Percentiles rank a stretch among this genome's conserved stretches.
Evolutionary conservation across 2,329 filamentous ascomycete genomes (phyloP).

Genomic region (Ceratocystis huliohia): DNA sequence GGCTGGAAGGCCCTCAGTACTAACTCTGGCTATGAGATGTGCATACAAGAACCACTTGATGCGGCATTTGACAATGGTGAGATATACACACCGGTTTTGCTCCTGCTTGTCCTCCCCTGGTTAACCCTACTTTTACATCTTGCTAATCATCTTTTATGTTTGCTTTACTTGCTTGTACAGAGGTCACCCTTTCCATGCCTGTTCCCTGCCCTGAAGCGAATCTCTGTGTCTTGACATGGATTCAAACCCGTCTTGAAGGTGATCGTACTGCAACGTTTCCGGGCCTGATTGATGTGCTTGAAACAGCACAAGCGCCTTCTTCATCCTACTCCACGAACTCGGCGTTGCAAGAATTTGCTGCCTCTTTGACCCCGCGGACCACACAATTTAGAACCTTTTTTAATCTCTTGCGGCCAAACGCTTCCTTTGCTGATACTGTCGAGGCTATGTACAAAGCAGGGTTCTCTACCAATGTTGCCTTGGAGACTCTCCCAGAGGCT

Average conservation of each 20-base stretch:
- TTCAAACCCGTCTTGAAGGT: conserved; percentile 36
- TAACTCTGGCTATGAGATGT: conserved; percentile 35
- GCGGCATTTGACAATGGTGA: conserved; percentile 31
- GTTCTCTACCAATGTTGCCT: conserved; percentile 45
- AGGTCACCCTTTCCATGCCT: conserved; percentile 25
- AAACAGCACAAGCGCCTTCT: conserved; percentile 2
- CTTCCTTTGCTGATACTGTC: conserved; percentile 49
- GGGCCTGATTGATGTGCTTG: conserved; percentile 33
- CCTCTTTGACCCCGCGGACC: conserved; percentile 49
- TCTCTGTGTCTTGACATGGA: conserved; percentile 40
- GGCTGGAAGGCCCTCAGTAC: conserved; percentile 47
- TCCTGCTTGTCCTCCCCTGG: background rate
- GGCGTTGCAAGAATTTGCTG: conserved; percentile 16
- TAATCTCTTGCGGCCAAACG: conserved; percentile 39
- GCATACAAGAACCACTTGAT: conserved; percentile 38
- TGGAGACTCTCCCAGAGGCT: conserved; percentile 77
- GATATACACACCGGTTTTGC: background rate
- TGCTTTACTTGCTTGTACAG: conserved; percentile 20
- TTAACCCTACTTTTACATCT: background rate
- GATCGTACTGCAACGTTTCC: conserved; percentile 30
- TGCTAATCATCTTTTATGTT: background rate
- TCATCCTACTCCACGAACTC: background rate
- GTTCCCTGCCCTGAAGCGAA: conserved; percentile 27
- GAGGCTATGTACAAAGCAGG: conserved; percentile 61
- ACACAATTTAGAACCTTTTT: conserved; percentile 59